A percentile compares a stretch with the other conserved stretches of the same genome.
These are phyloP conservation scores for Wickerhamomyces chaumierensis DNA, from an alignment of 805 yeast species.

Conservation along the genomic window DNA sequence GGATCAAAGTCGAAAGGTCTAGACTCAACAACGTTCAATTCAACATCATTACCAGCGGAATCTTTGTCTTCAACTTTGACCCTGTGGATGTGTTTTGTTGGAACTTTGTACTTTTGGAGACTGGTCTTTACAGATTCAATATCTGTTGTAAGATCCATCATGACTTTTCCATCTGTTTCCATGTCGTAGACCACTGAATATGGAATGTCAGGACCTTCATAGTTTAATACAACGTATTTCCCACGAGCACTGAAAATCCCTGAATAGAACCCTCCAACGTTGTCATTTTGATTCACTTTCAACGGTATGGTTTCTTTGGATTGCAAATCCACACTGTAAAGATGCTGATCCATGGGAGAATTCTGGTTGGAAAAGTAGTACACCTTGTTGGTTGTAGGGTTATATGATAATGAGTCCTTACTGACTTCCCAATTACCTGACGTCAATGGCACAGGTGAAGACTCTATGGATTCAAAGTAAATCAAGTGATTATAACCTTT, in stretches of 20 bases:
- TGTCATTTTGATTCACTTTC: conserved; percentile 36
- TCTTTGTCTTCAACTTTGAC: conserved; percentile 33
- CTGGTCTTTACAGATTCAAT: conserved; percentile 3
- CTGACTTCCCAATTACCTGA: conserved; percentile 85
- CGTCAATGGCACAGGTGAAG: conserved; percentile 48
- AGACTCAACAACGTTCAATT: conserved; percentile 62
- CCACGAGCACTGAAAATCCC: conserved; percentile 68
- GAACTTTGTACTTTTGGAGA: conserved; percentile 35
- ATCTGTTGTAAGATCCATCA: conserved; percentile 6
- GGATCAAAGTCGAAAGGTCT: conserved; percentile 63
- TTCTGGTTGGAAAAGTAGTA: conserved; percentile 60
- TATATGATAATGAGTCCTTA: conserved; percentile 50
- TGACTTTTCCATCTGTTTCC: no score
- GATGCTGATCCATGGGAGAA: conserved; percentile 25
- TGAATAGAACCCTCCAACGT: conserved; percentile 40
- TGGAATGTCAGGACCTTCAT: conserved; percentile 71
- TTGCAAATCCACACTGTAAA: conserved; percentile 11
- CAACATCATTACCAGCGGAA: conserved; percentile 26
- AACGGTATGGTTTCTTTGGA: conserved; percentile 24
- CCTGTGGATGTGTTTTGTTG: conserved; percentile 37
- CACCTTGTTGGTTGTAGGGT: conserved; percentile 34
- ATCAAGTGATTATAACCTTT: conserved; percentile 68
- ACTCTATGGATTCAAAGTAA: conserved; percentile 58
- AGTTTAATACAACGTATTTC: conserved; percentile 51
- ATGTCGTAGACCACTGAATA: conserved; percentile 56